Conservation (phyloP, 768 basidiomycete genomes). For the Kondoa malvinella region DNA sequence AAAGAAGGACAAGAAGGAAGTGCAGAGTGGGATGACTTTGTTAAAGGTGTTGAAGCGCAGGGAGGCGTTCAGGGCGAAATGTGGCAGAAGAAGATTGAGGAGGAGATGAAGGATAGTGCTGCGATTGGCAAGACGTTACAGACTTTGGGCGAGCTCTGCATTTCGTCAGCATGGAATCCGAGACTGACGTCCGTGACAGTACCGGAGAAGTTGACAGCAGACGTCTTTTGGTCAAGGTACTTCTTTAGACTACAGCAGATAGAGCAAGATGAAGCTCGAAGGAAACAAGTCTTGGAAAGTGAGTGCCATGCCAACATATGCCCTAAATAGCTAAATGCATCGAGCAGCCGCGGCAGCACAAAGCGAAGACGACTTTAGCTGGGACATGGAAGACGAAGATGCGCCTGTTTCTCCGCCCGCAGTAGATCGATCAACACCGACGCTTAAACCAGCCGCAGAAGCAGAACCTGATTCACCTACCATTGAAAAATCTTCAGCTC, state of each 20-base stretch:
- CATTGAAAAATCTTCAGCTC: slow-evolving; percentile 1
- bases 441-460: not conserved
- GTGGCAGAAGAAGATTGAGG: slow-evolving; percentile 43
- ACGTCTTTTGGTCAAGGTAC: slow-evolving; percentile 70
- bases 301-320: slow-evolving; percentile 19
- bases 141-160: not conserved
- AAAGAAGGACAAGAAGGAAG: slow-evolving; percentile 24
- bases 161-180: not conserved
- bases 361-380: slow-evolving; percentile 62
- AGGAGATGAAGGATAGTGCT: slow-evolving; percentile 37
- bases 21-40: slow-evolving; percentile 32
- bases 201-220: slow-evolving; percentile 21
- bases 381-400: slow-evolving; percentile 87
- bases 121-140: not conserved
- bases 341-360: slow-evolving; percentile 41
- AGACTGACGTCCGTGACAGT: not conserved
- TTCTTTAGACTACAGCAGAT: slow-evolving; percentile 48
- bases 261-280: slow-evolving; percentile 34
- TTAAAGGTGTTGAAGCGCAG: slow-evolving; percentile 34
- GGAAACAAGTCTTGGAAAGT: slow-evolving; percentile 63
- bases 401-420: slow-evolving; percentile 1
- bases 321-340: slow-evolving; percentile 11
- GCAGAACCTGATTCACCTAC: not conserved
- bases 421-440: not conserved
- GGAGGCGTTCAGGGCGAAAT: slow-evolving; percentile 44